Conservation (phyloP, 768 basidiomycete species). For the Pilatotrama ljubarskyi region DNA sequence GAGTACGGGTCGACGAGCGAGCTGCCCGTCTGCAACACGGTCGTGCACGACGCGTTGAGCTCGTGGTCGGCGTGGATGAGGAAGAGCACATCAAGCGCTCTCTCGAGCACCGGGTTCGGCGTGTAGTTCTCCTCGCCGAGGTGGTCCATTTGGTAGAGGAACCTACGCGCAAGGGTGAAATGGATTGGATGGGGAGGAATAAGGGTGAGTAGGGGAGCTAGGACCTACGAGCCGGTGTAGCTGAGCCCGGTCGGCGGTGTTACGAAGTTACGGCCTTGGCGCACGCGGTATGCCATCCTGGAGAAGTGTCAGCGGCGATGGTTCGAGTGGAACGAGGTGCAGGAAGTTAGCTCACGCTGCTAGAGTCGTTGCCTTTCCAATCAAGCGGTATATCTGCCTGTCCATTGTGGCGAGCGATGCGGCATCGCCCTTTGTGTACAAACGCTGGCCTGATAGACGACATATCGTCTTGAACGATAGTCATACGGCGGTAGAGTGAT, state of each 20-base stretch:
- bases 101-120: conserved; percentile 83
- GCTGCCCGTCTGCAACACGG: conserved; percentile 84
- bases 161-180: no score
- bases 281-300: conserved; percentile 91
- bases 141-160: conserved; percentile 91
- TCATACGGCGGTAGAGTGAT: neutral
- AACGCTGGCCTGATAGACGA: conserved; percentile 58
- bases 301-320: neutral
- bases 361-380: conserved; percentile 86
- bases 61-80: conserved; percentile 91
- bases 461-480: neutral
- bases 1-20: conserved; percentile 91
- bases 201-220: no score
- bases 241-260: conserved; percentile 78
- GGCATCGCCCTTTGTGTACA: conserved; percentile 68
- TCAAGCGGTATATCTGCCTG: conserved; percentile 86
- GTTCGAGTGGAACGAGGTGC: neutral
- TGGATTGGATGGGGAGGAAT: no score
- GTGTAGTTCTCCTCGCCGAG: conserved; percentile 68
- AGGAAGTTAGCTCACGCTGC: conserved; percentile 61
- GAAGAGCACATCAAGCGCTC: conserved; percentile 86
- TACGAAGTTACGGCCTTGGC: conserved; percentile 88
- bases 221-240: conserved; percentile 72
- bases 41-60: conserved; percentile 82
- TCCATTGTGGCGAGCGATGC: conserved; percentile 80